Percentiles rank a stretch among this genome's conserved stretches.
Evolutionary conservation across 75 land plant species (phyloP).

Genomic region (Sequoia sempervirens): DNA sequence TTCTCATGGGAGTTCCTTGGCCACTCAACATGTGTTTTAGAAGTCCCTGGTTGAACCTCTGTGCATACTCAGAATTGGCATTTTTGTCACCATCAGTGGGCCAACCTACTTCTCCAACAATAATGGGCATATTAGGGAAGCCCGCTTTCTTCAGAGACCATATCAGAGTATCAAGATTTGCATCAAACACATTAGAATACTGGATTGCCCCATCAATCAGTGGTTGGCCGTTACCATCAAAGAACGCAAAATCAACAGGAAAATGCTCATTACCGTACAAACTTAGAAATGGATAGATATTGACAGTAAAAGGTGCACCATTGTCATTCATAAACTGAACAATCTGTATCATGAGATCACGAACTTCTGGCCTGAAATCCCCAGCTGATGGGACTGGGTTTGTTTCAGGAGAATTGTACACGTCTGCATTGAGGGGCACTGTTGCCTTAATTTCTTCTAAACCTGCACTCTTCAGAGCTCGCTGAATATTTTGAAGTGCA

Average conservation of each 20-base stretch:
- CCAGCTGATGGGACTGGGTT: slow-evolving; percentile 56
- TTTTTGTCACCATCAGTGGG: slow-evolving; percentile 65
- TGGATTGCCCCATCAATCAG: slow-evolving; percentile 38
- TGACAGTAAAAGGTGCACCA: slow-evolving; percentile 48
- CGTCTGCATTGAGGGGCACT: slow-evolving; percentile 70
- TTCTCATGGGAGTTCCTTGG: slow-evolving; percentile 60
- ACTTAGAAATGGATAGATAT: slow-evolving; percentile 78
- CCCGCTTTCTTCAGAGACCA: slow-evolving; percentile 57
- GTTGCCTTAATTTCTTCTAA: slow-evolving; percentile 49
- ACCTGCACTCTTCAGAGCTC: slow-evolving; percentile 36
- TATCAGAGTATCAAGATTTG: slow-evolving; percentile 59
- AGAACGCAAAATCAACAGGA: slow-evolving; percentile 74
- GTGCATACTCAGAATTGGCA: slow-evolving; percentile 44
- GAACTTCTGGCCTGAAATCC: slow-evolving; percentile 45
- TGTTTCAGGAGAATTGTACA: slow-evolving; percentile 27
- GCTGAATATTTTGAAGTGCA: slow-evolving; percentile 44
- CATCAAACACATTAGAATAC: slow-evolving; percentile 74
- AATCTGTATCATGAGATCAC: slow-evolving; percentile 35
- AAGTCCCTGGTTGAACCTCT: slow-evolving; percentile 50
- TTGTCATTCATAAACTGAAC: slow-evolving; percentile 34
- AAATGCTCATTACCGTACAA: slow-evolving; percentile 41
- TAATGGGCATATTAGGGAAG: slow-evolving; percentile 35
- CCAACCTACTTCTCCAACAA: slow-evolving; percentile 82
- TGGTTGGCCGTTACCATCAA: slow-evolving; percentile 23
- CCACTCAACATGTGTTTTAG: slow-evolving; percentile 30